These are phyloP conservation scores for Epichloe gansuensis DNA, from an alignment of 2,329 filamentous ascomycete species.

Conservation along the genomic window DNA sequence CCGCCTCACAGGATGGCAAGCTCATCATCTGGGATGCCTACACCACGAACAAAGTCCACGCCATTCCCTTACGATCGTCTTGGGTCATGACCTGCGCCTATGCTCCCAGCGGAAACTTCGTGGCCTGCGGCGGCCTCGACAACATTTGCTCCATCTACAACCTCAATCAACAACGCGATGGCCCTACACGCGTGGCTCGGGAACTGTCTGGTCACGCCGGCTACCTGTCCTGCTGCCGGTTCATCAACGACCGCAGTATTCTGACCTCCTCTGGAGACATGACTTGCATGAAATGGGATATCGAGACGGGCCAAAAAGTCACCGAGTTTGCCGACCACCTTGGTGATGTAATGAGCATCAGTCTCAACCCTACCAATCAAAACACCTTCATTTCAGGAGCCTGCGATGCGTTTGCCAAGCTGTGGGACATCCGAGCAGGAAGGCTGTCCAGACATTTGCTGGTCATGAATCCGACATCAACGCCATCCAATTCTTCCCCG, in stretches of 20 bases:
- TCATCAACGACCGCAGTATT: slow-evolving; percentile 96
- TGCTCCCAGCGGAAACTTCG: slow-evolving; percentile 94
- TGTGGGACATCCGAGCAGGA: slow-evolving; percentile 97
- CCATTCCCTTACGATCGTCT: slow-evolving; percentile 90
- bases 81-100: slow-evolving; percentile 99
- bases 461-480: slow-evolving; percentile 99
- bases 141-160: slow-evolving; percentile 99
- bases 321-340: slow-evolving; percentile 98
- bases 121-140: slow-evolving; percentile 95
- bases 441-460: slow-evolving; percentile 96
- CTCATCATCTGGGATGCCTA: slow-evolving; percentile 99
- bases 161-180: slow-evolving; percentile 83
- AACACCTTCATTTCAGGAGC: slow-evolving; percentile 99
- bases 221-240: slow-evolving; percentile 95
- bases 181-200: slow-evolving; percentile 89
- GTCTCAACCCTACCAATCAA: slow-evolving; percentile 97
- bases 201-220: slow-evolving; percentile 95
- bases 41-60: slow-evolving; percentile 98
- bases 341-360: slow-evolving; percentile 99
- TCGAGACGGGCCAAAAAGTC: slow-evolving; percentile 92
- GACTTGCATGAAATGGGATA: slow-evolving; percentile 99
- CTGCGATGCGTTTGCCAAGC: slow-evolving; percentile 94
- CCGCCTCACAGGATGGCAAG: slow-evolving; percentile 96
- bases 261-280: slow-evolving; percentile 97
- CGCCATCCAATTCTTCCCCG: slow-evolving; percentile 98